phyloP scores from a whole-genome alignment of 2,329 filamentous ascomycete genomes.

The Didymella exigua region DNA sequence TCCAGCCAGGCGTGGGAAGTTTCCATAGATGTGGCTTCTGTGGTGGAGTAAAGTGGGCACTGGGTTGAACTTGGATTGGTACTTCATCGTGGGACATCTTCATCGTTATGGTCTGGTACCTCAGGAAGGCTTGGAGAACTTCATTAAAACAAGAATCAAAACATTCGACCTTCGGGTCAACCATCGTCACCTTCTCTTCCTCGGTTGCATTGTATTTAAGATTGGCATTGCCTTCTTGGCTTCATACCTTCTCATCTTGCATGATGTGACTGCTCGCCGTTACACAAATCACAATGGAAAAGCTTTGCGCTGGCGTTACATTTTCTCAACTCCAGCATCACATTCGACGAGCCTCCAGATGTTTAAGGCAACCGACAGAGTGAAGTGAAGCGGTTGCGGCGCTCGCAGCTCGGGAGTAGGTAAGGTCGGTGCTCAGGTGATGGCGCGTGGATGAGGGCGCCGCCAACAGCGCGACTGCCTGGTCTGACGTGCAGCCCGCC shows the following conservation, averaged over 20 bases:
- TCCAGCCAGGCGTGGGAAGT: conserved; percentile 6
- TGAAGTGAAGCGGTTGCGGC: neutral
- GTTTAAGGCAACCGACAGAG: too few relatives aligned
- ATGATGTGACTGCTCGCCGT: neutral
- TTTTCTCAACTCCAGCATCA: too few relatives aligned
- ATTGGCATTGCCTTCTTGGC: too few relatives aligned
- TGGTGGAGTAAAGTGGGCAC: conserved; percentile 1
- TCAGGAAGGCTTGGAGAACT: neutral
- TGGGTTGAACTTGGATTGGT: neutral
- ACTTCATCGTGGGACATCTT: neutral
- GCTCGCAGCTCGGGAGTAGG: neutral
- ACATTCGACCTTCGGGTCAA: neutral
- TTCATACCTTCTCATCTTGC: too few relatives aligned
- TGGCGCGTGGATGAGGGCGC: conserved; percentile 10
- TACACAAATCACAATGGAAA: too few relatives aligned
- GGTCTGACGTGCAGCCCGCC: conserved; percentile 11
- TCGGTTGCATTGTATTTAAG: neutral
- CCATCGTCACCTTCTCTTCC: neutral
- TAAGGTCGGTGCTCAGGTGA: conserved; percentile 12
- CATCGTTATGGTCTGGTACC: neutral
- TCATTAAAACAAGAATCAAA: neutral
- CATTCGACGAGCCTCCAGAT: too few relatives aligned
- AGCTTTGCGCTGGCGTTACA: too few relatives aligned
- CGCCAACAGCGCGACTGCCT: conserved; percentile 6
- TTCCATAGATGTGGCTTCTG: neutral